Evolutionary conservation across 495 filamentous ascomycete species (phyloP).

Genomic region (Aspergillus leporis): DNA sequence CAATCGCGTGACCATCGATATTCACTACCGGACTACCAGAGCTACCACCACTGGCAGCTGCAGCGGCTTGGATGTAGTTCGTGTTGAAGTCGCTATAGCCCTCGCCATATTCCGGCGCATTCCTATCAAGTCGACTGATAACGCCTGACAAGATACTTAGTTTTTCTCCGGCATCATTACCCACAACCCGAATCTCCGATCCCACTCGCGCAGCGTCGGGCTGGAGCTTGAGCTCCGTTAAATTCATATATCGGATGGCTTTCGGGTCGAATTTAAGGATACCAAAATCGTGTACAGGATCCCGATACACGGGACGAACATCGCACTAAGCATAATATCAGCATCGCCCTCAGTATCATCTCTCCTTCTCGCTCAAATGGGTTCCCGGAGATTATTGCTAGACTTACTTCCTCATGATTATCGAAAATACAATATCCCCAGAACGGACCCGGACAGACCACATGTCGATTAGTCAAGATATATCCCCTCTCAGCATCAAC

Average conservation of each 20-base stretch:
- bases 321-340: conserved; percentile 64
- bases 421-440: conserved; percentile 98
- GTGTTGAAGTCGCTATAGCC: conserved; percentile 99
- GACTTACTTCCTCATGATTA: conserved; percentile 83
- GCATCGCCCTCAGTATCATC: neutral
- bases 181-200: conserved; percentile 91
- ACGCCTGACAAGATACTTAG: conserved; percentile 97
- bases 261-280: conserved; percentile 94
- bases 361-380: neutral
- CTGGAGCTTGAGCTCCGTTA: conserved; percentile 74
- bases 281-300: conserved; percentile 98
- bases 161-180: conserved; percentile 98
- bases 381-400: neutral
- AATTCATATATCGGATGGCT: conserved; percentile 92
- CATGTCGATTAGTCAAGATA: conserved; percentile 88
- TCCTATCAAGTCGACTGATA: conserved; percentile 92
- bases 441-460: conserved; percentile 95
- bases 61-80: conserved; percentile 98
- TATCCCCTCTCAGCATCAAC: conserved; percentile 94
- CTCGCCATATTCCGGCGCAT: conserved; percentile 97
- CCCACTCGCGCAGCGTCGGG: conserved; percentile 92
- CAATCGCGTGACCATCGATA: conserved; percentile 88
- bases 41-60: conserved; percentile 92
- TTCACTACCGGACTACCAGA: conserved; percentile 98
- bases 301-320: conserved; percentile 95